phyloP scores from a whole-genome alignment of 805 yeast genomes.

The Candida verbasci region DNA sequence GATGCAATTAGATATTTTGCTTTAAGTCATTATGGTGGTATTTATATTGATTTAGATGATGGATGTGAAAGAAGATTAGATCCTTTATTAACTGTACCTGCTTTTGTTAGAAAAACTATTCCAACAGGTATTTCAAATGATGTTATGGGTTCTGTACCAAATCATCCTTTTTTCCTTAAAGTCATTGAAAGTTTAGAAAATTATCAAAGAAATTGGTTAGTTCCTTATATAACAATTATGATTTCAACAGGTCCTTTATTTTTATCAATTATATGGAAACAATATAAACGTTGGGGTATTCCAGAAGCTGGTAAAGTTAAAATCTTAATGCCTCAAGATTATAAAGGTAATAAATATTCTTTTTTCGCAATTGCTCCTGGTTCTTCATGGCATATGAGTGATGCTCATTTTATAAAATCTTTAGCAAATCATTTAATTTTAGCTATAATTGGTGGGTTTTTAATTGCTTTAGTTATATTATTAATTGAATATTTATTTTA shows the following conservation, averaged over 20 bases:
- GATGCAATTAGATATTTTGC: conserved; percentile 89
- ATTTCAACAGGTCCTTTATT: conserved; percentile 89
- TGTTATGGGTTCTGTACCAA: conserved; percentile 85
- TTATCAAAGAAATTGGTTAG: conserved; percentile 66
- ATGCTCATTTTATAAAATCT: conserved; percentile 72
- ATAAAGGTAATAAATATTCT: conserved; percentile 55
- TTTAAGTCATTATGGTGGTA: conserved; percentile 78
- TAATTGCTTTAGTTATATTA: conserved; percentile 43
- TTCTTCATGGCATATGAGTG: conserved; percentile 90
- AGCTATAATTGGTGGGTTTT: conserved; percentile 67
- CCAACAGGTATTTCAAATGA: conserved; percentile 94
- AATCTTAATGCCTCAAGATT: conserved; percentile 68
- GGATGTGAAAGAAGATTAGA: conserved; percentile 79
- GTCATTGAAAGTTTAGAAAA: conserved; percentile 59
- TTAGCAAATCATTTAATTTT: conserved; percentile 71
- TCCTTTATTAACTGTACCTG: conserved; percentile 76
- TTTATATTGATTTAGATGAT: conserved; percentile 86
- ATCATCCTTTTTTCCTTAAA: conserved; percentile 78
- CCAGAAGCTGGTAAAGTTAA: conserved; percentile 63
- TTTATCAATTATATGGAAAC: conserved; percentile 82
- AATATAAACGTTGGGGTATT: conserved; percentile 75
- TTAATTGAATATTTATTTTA: conserved; percentile 38
- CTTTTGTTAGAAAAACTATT: conserved; percentile 78
- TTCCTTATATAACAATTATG: conserved; percentile 91
- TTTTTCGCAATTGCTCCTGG: conserved; percentile 77